Conservation (phyloP, 2,329 filamentous ascomycete genomes). For the Fusarium gaditjirri region DNA sequence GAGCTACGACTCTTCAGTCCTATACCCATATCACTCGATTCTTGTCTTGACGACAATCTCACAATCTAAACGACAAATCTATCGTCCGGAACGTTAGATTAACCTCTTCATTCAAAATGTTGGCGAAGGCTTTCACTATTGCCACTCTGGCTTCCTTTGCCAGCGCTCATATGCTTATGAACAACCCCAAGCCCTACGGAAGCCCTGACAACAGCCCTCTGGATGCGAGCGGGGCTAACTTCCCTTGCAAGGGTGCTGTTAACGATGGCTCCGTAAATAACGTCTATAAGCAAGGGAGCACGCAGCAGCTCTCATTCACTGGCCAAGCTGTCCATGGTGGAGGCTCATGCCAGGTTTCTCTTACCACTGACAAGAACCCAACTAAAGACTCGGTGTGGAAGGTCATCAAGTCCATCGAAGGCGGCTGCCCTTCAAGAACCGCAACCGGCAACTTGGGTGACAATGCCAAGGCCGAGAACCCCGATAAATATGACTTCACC, state of each 20-base stretch:
- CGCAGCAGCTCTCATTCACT: slow-evolving; percentile 66
- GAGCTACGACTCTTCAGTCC: slow-evolving; percentile 34
- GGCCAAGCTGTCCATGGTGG: slow-evolving; percentile 87
- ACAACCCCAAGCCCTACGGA: slow-evolving; percentile 71
- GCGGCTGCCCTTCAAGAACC: slow-evolving; percentile 79
- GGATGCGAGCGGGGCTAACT: slow-evolving; percentile 68
- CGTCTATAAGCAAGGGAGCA: slow-evolving; percentile 61
- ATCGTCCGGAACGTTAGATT: slow-evolving; percentile 50
- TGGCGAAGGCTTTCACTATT: slow-evolving; percentile 59
- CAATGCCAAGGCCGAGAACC: too few relatives aligned
- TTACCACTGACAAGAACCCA: slow-evolving; percentile 81
- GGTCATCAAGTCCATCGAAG: slow-evolving; percentile 88
- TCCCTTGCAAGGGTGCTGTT: slow-evolving; percentile 78
- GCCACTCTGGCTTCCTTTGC: slow-evolving; percentile 68
- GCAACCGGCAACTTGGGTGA: slow-evolving; percentile 67
- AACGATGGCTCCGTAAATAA: slow-evolving; percentile 65
- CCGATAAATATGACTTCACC: slow-evolving; percentile 74
- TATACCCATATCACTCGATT: slow-evolving; percentile 42
- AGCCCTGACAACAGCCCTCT: slow-evolving; percentile 72
- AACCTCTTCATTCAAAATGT: slow-evolving; percentile 57
- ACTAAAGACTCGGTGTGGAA: slow-evolving; percentile 78
- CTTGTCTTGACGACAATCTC: slow-evolving; percentile 44
- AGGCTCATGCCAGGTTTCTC: slow-evolving; percentile 88
- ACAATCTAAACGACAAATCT: slow-evolving; percentile 31
- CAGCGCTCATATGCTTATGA: slow-evolving; percentile 82